Evolutionary conservation across 768 basidiomycete species (phyloP).

Genomic region (Leccinum variicolor): DNA sequence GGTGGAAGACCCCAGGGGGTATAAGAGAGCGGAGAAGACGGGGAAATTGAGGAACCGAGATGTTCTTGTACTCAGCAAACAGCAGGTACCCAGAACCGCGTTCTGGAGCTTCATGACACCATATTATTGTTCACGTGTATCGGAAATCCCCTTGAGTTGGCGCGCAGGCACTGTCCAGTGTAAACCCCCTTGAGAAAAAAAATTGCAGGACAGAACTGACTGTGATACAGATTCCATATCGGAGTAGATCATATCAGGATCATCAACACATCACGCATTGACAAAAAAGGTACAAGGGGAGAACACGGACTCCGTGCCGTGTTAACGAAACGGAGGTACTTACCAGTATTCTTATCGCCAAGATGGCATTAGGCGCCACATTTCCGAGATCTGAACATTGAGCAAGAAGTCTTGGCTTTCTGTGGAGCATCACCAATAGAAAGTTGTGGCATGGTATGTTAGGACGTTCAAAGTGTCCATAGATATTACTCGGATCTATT

Average conservation of each 20-base stretch:
- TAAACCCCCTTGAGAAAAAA: not conserved
- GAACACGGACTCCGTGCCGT: not conserved
- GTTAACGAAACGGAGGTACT: not conserved
- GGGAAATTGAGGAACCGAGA: not conserved
- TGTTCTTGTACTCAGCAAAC: not conserved
- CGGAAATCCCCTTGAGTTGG: slow-evolving; percentile 3
- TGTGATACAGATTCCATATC: slow-evolving; percentile 12
- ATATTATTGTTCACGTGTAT: not conserved
- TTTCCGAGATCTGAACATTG: not conserved
- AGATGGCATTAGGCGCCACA: not conserved
- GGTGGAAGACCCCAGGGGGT: slow-evolving; percentile 1
- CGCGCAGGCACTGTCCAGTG: not conserved
- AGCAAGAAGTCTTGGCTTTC: not conserved
- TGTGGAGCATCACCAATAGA: not conserved
- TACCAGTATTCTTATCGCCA: not conserved
- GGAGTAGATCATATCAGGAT: not conserved
- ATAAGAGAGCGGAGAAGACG: slow-evolving; percentile 11
- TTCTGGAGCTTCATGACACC: not conserved
- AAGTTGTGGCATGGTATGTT: not conserved
- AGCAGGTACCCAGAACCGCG: not conserved
- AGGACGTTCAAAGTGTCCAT: not conserved
- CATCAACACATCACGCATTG: not conserved
- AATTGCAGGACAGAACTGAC: not conserved
- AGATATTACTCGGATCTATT: not conserved
- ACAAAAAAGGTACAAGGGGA: slow-evolving; percentile 13